These are phyloP conservation scores for Aspergillus incahuasiensis DNA, from an alignment of 495 filamentous ascomycete species.

Conservation along the genomic window DNA sequence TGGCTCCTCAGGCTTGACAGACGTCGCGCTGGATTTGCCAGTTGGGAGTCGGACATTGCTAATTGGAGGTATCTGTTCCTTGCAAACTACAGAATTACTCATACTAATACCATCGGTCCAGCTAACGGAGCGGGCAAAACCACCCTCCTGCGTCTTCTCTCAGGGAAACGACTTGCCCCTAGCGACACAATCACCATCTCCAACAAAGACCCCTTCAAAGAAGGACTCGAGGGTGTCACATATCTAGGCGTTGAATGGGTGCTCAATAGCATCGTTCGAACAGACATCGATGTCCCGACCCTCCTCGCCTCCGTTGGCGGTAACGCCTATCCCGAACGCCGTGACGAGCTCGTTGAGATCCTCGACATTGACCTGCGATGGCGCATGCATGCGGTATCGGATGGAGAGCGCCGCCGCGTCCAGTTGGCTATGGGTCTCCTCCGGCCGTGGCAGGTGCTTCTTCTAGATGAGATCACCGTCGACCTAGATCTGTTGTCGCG, in stretches of 20 bases:
- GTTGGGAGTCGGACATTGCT: conserved; percentile 81
- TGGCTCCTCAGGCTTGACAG: conserved; percentile 63
- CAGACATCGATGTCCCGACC: conserved; percentile 85
- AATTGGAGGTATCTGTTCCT: conserved; percentile 64
- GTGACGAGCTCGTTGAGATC: conserved; percentile 81
- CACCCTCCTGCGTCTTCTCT: conserved; percentile 81
- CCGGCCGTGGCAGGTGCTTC: conserved; percentile 83
- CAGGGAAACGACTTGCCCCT: conserved; percentile 91
- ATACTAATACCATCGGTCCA: conserved; percentile 23
- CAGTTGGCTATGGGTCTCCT: conserved; percentile 95
- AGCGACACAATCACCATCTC: conserved; percentile 63
- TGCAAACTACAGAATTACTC: neutral
- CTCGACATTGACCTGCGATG: conserved; percentile 88
- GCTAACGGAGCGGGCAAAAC: conserved; percentile 98
- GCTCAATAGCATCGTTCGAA: conserved; percentile 92
- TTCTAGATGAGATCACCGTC: conserved; percentile 97
- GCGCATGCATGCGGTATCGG: conserved; percentile 91
- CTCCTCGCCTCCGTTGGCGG: conserved; percentile 84
- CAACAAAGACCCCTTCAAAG: conserved; percentile 85
- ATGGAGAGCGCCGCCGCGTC: conserved; percentile 86
- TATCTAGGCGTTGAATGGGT: conserved; percentile 99
- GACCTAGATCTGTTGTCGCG: conserved; percentile 86
- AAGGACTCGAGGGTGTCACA: conserved; percentile 83
- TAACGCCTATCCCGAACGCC: conserved; percentile 68
- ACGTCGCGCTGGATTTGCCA: conserved; percentile 72